Conservation (phyloP, 2,329 filamentous ascomycete genomes). For the Rutstroemia sp. region DNA sequence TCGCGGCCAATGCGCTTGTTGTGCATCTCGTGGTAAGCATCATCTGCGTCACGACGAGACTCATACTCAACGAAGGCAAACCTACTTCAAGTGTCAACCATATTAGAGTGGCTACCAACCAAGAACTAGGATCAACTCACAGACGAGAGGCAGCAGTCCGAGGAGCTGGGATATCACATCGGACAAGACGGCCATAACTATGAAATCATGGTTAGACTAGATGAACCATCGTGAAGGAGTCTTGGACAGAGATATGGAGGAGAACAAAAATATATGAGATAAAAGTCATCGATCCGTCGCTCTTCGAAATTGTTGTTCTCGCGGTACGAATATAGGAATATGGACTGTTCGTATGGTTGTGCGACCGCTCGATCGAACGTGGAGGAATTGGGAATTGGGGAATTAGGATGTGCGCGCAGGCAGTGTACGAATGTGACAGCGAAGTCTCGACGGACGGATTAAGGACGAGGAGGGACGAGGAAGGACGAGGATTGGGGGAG, state of each 20-base stretch:
- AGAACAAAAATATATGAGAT: conserved; percentile 21
- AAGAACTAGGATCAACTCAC: conserved; percentile 51
- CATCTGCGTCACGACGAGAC: conserved; percentile 94
- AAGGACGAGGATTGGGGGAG: conserved; percentile 20
- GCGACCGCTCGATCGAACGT: conserved; percentile 35
- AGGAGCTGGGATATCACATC: conserved; percentile 95
- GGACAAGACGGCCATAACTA: conserved; percentile 95
- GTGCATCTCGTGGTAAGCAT: conserved; percentile 99
- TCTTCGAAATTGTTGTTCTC: conserved; percentile 17
- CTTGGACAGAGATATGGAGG: conserved; percentile 18
- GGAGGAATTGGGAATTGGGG: conserved; percentile 20
- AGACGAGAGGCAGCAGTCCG: conserved; percentile 89
- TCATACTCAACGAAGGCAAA: conserved; percentile 99
- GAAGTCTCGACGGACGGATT: conserved; percentile 33
- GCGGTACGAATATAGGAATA: conserved; percentile 25
- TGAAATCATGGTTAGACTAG: conserved; percentile 25
- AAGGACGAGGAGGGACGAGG: conserved; percentile 25
- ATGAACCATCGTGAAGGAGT: conserved; percentile 14
- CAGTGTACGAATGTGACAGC: conserved; percentile 38
- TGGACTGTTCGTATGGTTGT: conserved; percentile 25
- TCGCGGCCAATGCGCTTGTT: conserved; percentile 92
- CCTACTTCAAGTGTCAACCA: conserved; percentile 40
- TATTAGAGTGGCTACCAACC: conserved; percentile 25
- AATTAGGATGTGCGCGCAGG: conserved; percentile 32
- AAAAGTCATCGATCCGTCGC: conserved; percentile 23